Base-by-base conservation (phyloP, 805 yeast species). In the Teunomyces atbi region DNA sequence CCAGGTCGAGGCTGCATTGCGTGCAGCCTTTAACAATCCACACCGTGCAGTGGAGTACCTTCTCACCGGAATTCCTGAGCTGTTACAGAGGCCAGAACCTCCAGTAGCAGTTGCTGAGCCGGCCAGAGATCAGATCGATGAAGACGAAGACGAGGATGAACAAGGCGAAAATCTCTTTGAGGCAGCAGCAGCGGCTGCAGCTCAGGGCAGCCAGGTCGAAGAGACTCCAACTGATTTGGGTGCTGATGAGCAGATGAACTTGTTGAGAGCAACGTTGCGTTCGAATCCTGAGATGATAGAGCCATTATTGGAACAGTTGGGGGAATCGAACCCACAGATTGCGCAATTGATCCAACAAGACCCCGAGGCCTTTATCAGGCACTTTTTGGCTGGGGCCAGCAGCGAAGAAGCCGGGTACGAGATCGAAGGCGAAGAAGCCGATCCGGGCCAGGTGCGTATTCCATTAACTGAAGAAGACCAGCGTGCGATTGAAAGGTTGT, bases 1-100 rank as follows among this genome's bases (percentile, higher is more conserved):
- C 13, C 88, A 89, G 62, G 97, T 89, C 20, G 95, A 89, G 68
- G 79, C 82, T 39, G 99, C 99, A 0, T 72, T 94, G 63, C 82
- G 95, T 57, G 96, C 96, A 12, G 98, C 99, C 1, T 94, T 83
- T 72, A 92, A 92, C 70, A 91, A 94, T 68, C 98, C 99, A 16
- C 98, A 92, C 64, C 83, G 99, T 59, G 99, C 99, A 0, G 98
- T 94, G 11, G 99, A 94, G 64, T 91, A 92, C 64, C 74, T 94
- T 42, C 72, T 94, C 53, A 89, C 91, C 40, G 98, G 97, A 2
- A 80, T 92, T 37, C 96, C 97, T 18, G 92, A 84, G 58, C 64
- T 71, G 26, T 65, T 79, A 51, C 77, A 66, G 51, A 69, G 61
- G 13, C 69, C 66, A 13, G 57, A 59, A 8, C 52, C 59, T 3